These are phyloP conservation scores for Chrysanthemum seticuspe DNA, from an alignment of 129 eudicot genomes.

Conservation along the genomic window DNA sequence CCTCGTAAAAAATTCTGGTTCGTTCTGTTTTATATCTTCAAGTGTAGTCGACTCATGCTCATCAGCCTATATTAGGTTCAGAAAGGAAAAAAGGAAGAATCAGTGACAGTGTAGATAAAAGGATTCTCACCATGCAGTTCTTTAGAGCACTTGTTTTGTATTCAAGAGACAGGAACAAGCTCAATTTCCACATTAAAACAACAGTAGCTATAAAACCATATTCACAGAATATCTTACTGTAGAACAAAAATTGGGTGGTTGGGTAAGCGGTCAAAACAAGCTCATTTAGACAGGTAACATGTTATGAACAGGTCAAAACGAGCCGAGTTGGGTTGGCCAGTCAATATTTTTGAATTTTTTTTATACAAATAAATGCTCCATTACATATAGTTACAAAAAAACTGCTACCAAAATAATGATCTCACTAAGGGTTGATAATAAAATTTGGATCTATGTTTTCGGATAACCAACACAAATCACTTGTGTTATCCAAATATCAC, in stretches of 20 bases:
- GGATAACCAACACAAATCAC: too few species aligned
- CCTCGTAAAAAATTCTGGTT: conserved; percentile 66
- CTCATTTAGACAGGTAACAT: not conserved
- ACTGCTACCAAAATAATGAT: too few species aligned
- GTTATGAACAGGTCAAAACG: not conserved
- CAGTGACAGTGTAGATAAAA: not conserved
- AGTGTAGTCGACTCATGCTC: conserved; percentile 81
- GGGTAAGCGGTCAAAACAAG: not conserved
- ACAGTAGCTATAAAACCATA: not conserved
- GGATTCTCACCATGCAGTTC: conserved; percentile 14
- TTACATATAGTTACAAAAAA: too few species aligned
- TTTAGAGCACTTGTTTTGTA: not conserved
- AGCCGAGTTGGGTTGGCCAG: too few species aligned
- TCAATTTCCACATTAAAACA: not conserved
- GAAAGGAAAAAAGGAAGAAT: not conserved
- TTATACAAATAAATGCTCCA: too few species aligned
- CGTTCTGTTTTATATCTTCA: conserved; percentile 62
- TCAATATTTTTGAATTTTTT: too few species aligned
- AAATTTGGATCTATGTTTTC: too few species aligned
- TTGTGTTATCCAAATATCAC: too few species aligned
- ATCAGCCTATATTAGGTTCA: conserved; percentile 58
- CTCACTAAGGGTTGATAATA: too few species aligned
- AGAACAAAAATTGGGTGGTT: not conserved
- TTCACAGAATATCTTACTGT: not conserved
- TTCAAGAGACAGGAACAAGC: not conserved